phyloP scores from a whole-genome alignment of 345 rosid genomes.

The Linum tenue region DNA sequence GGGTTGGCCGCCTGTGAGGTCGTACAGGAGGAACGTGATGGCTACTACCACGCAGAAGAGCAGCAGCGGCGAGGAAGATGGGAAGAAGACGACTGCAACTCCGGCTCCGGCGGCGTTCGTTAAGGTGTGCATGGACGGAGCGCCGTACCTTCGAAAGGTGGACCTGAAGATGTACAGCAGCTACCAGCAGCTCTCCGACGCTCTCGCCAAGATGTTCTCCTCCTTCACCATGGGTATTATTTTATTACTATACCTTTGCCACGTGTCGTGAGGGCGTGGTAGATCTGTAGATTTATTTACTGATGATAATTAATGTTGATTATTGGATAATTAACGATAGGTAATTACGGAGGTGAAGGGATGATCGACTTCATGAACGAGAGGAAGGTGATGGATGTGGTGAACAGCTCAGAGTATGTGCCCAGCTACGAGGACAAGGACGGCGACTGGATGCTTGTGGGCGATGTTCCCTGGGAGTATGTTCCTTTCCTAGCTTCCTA shows the following conservation, averaged over 20 bases:
- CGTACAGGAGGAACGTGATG: conserved; percentile 83
- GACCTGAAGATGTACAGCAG: conserved; percentile 86
- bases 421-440: conserved; percentile 95
- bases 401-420: conserved; percentile 83
- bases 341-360: conserved; percentile 55
- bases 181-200: conserved; percentile 79
- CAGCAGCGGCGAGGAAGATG: conserved; percentile 4
- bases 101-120: conserved; percentile 51
- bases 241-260: too few relatives aligned
- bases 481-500: conserved; percentile 21
- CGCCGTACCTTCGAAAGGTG: conserved; percentile 89
- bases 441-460: conserved; percentile 99
- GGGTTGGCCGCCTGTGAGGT: conserved; percentile 97
- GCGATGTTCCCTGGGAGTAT: conserved; percentile 98
- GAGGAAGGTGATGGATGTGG: conserved; percentile 83
- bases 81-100: conserved; percentile 9
- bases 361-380: conserved; percentile 99
- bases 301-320: too few relatives aligned
- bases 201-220: conserved; percentile 87
- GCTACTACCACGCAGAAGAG: conserved; percentile 56
- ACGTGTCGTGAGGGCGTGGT: too few relatives aligned
- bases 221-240: conserved; percentile 76
- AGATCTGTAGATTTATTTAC: background rate
- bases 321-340: conserved; percentile 15
- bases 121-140: conserved; percentile 97